Evolutionary conservation across 202 grass and related monocot genomes (phyloP), one percentile per base, ranked within the genome.

Genomic region (Hordeum pubiflorum): DNA sequence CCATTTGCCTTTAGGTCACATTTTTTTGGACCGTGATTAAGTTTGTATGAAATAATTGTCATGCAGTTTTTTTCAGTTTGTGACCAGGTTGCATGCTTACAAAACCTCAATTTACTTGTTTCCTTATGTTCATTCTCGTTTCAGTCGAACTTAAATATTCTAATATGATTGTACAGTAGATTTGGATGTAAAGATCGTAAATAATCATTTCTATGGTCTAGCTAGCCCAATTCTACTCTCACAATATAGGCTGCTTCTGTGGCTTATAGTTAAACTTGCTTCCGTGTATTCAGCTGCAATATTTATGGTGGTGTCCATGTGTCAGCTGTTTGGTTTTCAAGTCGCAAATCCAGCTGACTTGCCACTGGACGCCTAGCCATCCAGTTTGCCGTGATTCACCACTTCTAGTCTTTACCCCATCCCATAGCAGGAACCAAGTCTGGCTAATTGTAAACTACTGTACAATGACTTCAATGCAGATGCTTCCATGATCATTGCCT

Each of bases 31-130:
- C 14, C 59, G 40, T 20, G 66, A n/a, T 85, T 80, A 39, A 39
- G 24, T 72, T 63, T 9, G 50, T 62, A 69, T 46, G 22, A 18
- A 40, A 72, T 50, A 72, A 69, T 44, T 4, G 24, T 4, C 23
- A 72, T 18, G 21, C 61, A 43, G 11, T 72, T 87, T 81, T 54
- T 29, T 38, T 48, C 20, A 57, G 17, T 70, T 54, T 55, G 17
- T 61, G 55, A 76, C 11, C 70, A 69, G 24, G 13, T 77, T 59
- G 17, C n/a, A 5, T 57, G 34, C 64, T 64, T 64, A 63, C 12
- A 63, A 77, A 63, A 82, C 70, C 23, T 76, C 14, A 81, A 54
- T 36, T 74, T 65, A 17, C 34, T 63, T 58, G 41, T 15, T 73
- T 44, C 38, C 29, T 41, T 66, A 43, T 57, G 37, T 21, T 32